Conservation (phyloP, 2,329 filamentous ascomycete species). For the Coniochaeta sp. region DNA sequence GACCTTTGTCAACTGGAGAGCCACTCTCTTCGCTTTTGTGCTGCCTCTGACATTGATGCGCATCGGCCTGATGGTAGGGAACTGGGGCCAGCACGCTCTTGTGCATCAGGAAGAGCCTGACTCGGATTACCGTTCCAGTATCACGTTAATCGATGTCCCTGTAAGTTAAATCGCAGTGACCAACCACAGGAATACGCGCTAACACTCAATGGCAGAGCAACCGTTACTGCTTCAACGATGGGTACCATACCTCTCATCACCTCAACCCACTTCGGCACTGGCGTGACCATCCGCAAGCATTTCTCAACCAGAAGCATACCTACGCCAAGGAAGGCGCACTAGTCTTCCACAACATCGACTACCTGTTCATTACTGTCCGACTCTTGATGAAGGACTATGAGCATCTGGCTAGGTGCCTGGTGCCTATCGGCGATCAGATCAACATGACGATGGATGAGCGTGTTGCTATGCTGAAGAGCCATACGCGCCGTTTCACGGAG, state of each 20-base stretch:
- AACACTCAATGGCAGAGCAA: slow-evolving; percentile 51
- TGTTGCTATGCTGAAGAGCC: slow-evolving; percentile 53
- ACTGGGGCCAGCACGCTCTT: slow-evolving; percentile 79
- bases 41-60: slow-evolving; percentile 61
- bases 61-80: slow-evolving; percentile 70
- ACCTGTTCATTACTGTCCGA: slow-evolving; percentile 65
- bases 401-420: slow-evolving; percentile 60
- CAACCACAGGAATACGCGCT: neutral
- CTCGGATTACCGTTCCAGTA: slow-evolving; percentile 72
- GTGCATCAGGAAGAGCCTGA: slow-evolving; percentile 69
- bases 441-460: slow-evolving; percentile 57
- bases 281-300: slow-evolving; percentile 70
- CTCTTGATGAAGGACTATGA: slow-evolving; percentile 65
- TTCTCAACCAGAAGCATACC: slow-evolving; percentile 59
- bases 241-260: slow-evolving; percentile 76
- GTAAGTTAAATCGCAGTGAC: slow-evolving; percentile 39
- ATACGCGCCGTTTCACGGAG: slow-evolving; percentile 60
- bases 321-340: slow-evolving; percentile 63
- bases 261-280: slow-evolving; percentile 73
- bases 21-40: slow-evolving; percentile 58
- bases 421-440: slow-evolving; percentile 63
- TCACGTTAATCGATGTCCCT: slow-evolving; percentile 71
- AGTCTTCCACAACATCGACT: slow-evolving; percentile 77
- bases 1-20: slow-evolving; percentile 36
- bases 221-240: slow-evolving; percentile 76